Percentiles rank a stretch among this genome's conserved stretches.
Evolutionary conservation across 2,329 filamentous ascomycete genomes (phyloP).

Genomic region (Beauveria australis): DNA sequence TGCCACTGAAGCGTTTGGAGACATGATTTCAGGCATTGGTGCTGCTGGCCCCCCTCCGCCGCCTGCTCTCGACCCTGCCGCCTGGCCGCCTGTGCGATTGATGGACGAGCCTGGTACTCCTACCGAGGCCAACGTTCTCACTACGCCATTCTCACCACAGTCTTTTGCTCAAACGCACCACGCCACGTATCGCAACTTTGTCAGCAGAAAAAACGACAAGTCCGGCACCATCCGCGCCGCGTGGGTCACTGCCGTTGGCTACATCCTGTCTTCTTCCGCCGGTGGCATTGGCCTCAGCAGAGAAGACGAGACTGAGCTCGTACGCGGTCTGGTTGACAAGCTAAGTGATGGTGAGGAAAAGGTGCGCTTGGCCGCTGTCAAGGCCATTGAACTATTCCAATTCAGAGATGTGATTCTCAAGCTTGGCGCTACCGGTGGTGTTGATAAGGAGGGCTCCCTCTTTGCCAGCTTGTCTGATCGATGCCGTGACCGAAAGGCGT

Average conservation of each 20-base stretch:
- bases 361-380: slow-evolving; percentile 82
- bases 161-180: slow-evolving; percentile 81
- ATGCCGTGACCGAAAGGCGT: slow-evolving; percentile 74
- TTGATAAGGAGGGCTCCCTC: slow-evolving; percentile 68
- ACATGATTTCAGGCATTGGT: slow-evolving; percentile 89
- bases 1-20: slow-evolving; percentile 88
- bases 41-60: slow-evolving; percentile 75
- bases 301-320: slow-evolving; percentile 69
- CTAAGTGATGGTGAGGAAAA: slow-evolving; percentile 84
- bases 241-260: slow-evolving; percentile 77
- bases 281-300: slow-evolving; percentile 81
- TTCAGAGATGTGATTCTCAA: slow-evolving; percentile 77
- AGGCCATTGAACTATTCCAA: slow-evolving; percentile 71
- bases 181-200: slow-evolving; percentile 72
- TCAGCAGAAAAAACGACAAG: slow-evolving; percentile 82
- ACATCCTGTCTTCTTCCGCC: slow-evolving; percentile 84
- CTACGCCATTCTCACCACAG: slow-evolving; percentile 76
- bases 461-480: slow-evolving; percentile 77
- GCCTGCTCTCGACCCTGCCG: slow-evolving; percentile 66
- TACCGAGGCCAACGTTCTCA: slow-evolving; percentile 54
- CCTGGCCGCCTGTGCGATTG: slow-evolving; percentile 70
- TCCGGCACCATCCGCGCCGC: slow-evolving; percentile 71
- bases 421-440: slow-evolving; percentile 66
- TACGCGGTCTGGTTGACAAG: slow-evolving; percentile 69
- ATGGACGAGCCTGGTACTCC: slow-evolving; percentile 43